Evolutionary conservation across 2,329 filamentous ascomycete species (phyloP), one percentile per base, ranked within the genome.

Genomic region (Pseudogymnoascus sp.): DNA sequence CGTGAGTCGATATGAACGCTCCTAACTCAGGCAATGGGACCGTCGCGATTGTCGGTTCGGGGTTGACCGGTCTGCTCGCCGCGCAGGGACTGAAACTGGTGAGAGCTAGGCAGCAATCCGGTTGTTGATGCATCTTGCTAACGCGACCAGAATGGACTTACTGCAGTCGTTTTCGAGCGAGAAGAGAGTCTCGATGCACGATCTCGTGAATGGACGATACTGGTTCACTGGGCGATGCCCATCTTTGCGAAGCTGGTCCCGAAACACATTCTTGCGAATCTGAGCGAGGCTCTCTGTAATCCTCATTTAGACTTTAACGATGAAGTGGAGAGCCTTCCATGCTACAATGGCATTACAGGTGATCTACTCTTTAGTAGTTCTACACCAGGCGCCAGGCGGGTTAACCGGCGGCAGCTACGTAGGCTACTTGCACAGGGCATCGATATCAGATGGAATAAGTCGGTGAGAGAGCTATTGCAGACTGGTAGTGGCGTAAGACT

Each of bases 161-260:
- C 68, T 4, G 73, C 72, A 5, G 60, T 66, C 33, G 63, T 76
- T 2, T 75, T 71, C 59, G 75, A 76, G 22, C 58, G 62, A 14
- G 75, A 76, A 35, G 59, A 62, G 1, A 64, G 67, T 60, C 49
- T 74, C 62, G 66, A 71, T 7, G 67, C 68, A 22, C 71, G 74
- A 7, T 58, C 63, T 2, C 73, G 75, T 61, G 75, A 76, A 67
- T 76, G 75, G 75, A 73, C 72, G n/a, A 75, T 77, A 33, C 68
- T 75, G 9, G 65, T 77, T 22, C 75, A 76, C 64, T 78, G 76
- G 76, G 75, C 72, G 11, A 71, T 76, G 67, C 70, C 73, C 1
- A 67, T 69, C 5, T 70, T 78, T 58, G 65, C 62, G 42, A 66
- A 72, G 49, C 65, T 77, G 55, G 68, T 78, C 2, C 74, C 76